A percentile compares a stretch with the other conserved stretches of the same genome.
Conservation (phyloP, 441 rosid species). For the Aquilaria agallochum region DNA sequence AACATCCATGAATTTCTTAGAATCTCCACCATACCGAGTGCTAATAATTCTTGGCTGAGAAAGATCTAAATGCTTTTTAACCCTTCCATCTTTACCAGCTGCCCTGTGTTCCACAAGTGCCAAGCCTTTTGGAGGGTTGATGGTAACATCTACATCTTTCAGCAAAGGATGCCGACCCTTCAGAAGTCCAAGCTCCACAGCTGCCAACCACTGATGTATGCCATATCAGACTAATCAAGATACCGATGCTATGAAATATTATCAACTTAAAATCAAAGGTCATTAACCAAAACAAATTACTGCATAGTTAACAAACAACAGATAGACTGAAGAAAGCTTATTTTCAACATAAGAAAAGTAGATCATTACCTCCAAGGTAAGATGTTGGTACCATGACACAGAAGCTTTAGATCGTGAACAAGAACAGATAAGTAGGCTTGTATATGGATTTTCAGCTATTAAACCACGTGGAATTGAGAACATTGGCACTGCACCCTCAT, state of each 20-base stretch:
- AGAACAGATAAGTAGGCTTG: constrained; percentile 84
- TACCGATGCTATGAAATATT: constrained; percentile 16
- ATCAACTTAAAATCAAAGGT: constrained; percentile 21
- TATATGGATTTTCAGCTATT: constrained; percentile 93
- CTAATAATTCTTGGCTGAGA: constrained; percentile 14
- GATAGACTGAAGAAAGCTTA: neutral
- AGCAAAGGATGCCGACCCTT: constrained; percentile 99
- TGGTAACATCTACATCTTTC: constrained; percentile 76
- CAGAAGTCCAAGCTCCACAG: constrained; percentile 94
- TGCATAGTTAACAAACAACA: neutral
- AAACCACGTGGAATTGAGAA: constrained; percentile 73
- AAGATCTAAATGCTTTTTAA: constrained; percentile 44
- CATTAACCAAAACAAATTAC: neutral
- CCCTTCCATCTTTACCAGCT: constrained; percentile 30
- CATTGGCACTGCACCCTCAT: constrained; percentile 66
- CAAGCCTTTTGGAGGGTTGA: constrained; percentile 68
- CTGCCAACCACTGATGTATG: constrained; percentile 82
- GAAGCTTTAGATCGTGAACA: constrained; percentile 54
- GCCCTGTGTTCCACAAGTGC: constrained; percentile 42
- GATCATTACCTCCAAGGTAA: constrained; percentile 68
- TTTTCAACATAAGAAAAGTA: constrained; percentile 9
- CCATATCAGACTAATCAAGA: constrained; percentile 22
- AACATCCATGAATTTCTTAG: constrained; percentile 27
- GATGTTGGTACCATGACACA: constrained; percentile 77
- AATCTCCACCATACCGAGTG: constrained; percentile 27